Base-by-base conservation (phyloP, 176 grass and related monocot genomes). In the Urochloa ruziziensis region DNA sequence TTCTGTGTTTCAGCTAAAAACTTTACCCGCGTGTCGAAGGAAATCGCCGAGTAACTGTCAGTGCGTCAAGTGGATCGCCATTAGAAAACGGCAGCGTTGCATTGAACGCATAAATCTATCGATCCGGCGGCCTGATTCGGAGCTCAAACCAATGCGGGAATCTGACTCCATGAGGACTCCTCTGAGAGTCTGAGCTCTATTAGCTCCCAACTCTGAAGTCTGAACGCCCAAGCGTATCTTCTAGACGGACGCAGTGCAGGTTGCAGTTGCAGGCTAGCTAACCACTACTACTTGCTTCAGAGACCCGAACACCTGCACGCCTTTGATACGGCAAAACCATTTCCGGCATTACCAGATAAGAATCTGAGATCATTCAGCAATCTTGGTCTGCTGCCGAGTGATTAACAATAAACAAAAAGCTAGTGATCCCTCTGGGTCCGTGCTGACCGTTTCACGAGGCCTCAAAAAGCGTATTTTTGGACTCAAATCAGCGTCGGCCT, bases 51-150 rank as follows among this genome's bases (percentile, higher is more conserved):
- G 64, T 67, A 19, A 56, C 46, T 65, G 58, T 33, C 83, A 24
- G 28, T 18, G n/a, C 10, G 77, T 27, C 42, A 1, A 15, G 16
- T 3, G 27, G 48, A 17, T 56, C 49, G n/a, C 23, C 0, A 65
- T 24, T 35, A 86, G 16, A 68, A 66, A 82, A 86, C 16, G 40
- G 84, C 84, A 5, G 39, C 59, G 40, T 74, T 79, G 58, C 88
- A 80, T 90, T 80, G 84, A 80, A 90, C 84, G 18, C 79, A 79
- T 74, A 61, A 80, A 81, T 68, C 72, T 60, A 52, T 32, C 40
- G n/a, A 25, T 15, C 18, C 34, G 27, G 33, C 17, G 19, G 51
- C 66, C 79, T 28, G 16, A 47, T 15, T 66, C 27, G 67, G 64
- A 82, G 78, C 8, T 89, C 32, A 69, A 51, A 85, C 10, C 88